Evolutionary conservation across 2,329 filamentous ascomycete species (phyloP).

Genomic region (Cercospora berteroae): DNA sequence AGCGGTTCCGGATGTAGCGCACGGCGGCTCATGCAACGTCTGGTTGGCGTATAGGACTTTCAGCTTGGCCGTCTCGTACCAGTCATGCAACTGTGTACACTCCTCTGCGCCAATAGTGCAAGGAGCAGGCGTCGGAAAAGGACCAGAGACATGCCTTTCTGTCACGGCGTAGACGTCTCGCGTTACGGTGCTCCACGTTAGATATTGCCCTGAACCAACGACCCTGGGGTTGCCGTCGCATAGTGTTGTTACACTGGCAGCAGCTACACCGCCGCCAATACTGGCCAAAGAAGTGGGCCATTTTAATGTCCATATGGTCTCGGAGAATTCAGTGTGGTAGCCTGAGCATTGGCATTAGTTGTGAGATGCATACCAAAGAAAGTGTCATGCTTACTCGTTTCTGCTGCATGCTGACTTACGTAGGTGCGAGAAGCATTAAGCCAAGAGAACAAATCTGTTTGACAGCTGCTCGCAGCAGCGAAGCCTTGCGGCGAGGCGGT

Average conservation of each 20-base stretch:
- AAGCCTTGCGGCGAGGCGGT: neutral
- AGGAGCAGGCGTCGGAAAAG: slow-evolving; percentile 20
- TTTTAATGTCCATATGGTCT: neutral
- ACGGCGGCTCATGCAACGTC: slow-evolving; percentile 12
- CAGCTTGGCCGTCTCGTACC: slow-evolving; percentile 5
- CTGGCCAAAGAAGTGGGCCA: neutral
- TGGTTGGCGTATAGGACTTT: slow-evolving; percentile 8
- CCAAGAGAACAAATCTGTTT: slow-evolving; percentile 14
- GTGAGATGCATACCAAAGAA: neutral
- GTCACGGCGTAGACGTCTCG: slow-evolving; percentile 14
- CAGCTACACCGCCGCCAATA: neutral
- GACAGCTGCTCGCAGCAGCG: slow-evolving; percentile 16
- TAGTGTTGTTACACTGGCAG: slow-evolving; percentile 20
- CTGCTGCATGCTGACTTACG: neutral
- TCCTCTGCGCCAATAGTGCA: slow-evolving; percentile 19
- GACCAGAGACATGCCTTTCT: neutral
- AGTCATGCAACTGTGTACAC: slow-evolving; percentile 12
- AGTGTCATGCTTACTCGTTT: slow-evolving; percentile 3
- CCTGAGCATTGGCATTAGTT: neutral
- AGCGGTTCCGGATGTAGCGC: slow-evolving; percentile 17
- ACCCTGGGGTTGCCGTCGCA: slow-evolving; percentile 29
- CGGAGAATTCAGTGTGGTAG: neutral
- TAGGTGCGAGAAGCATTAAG: neutral
- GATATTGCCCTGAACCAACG: slow-evolving; percentile 16
- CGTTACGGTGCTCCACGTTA: neutral